phyloP scores from a whole-genome alignment of 169 alveolate species.

The Plasmodium vivax region DNA sequence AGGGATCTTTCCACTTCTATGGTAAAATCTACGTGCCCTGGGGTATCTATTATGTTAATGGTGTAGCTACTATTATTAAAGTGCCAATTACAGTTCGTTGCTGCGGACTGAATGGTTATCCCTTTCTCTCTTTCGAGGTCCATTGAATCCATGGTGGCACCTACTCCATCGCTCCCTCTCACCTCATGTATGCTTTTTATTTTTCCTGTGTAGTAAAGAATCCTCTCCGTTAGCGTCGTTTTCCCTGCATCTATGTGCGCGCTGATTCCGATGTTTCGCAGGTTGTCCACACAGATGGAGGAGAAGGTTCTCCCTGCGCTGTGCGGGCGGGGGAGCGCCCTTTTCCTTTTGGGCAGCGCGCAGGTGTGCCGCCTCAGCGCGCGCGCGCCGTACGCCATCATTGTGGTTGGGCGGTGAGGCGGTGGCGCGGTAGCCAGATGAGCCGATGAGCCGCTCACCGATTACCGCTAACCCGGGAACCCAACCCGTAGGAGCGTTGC shows the following conservation, averaged over 20 bases:
- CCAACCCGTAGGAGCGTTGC: background rate
- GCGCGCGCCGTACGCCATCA: constrained; percentile 4
- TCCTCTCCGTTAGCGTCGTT: constrained; percentile 97
- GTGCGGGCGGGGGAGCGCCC: background rate
- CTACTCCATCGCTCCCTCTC: constrained; percentile 96
- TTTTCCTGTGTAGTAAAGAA: constrained; percentile 88
- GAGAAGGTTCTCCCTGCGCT: constrained; percentile 67
- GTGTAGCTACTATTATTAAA: constrained; percentile 76
- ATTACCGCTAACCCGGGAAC: background rate
- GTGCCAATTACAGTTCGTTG: constrained; percentile 94
- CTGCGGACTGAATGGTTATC: constrained; percentile 96
- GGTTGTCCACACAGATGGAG: constrained; percentile 76
- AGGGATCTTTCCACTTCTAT: constrained; percentile 98
- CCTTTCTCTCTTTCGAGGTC: constrained; percentile 98
- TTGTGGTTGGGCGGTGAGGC: background rate
- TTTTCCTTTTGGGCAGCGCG: background rate
- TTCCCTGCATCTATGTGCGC: constrained; percentile 99
- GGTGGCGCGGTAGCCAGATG: too few species aligned
- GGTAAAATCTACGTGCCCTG: constrained; percentile 99
- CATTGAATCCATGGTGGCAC: constrained; percentile 99
- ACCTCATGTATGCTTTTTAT: constrained; percentile 95
- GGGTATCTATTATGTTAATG: constrained; percentile 97
- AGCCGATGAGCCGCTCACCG: too few species aligned
- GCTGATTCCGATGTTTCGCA: constrained; percentile 96
- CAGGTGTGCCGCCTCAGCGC: constrained; percentile 5